These are phyloP conservation scores for Forsythia viridissima DNA, from an alignment of 257 asterid species.

Conservation along the genomic window DNA sequence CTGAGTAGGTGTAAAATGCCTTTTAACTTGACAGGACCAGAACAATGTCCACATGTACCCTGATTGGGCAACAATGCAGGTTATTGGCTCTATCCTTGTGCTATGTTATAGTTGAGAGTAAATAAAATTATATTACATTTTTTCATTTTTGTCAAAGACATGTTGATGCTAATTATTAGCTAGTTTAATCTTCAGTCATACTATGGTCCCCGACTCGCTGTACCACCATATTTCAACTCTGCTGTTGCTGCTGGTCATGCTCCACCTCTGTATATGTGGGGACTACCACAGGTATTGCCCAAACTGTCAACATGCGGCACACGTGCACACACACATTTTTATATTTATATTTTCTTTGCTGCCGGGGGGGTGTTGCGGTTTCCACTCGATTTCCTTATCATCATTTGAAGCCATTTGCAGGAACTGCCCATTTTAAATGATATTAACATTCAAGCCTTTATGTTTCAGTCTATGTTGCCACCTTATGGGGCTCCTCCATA, in stretches of 20 bases:
- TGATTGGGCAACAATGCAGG: slow-evolving; percentile 99
- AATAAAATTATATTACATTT: background rate
- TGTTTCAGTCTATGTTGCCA: slow-evolving; percentile 77
- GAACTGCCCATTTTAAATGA: background rate
- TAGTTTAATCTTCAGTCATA: slow-evolving; percentile 57
- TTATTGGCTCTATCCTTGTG: slow-evolving; percentile 16
- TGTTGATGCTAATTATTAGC: slow-evolving; percentile 1
- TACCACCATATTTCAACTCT: slow-evolving; percentile 83
- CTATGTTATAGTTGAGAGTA: background rate
- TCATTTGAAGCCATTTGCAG: background rate
- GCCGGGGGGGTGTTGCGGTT: background rate
- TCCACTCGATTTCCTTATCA: background rate
- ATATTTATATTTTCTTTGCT: background rate
- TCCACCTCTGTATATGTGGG: slow-evolving; percentile 93
- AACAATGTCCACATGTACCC: slow-evolving; percentile 70
- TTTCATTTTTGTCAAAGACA: background rate
- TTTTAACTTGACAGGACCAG: slow-evolving; percentile 71
- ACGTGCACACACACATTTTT: background rate
- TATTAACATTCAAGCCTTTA: slow-evolving; percentile 9
- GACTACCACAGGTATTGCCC: slow-evolving; percentile 72
- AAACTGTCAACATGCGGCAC: background rate
- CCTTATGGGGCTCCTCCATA: slow-evolving; percentile 90
- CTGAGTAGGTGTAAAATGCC: slow-evolving; percentile 25
- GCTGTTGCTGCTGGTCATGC: slow-evolving; percentile 80
- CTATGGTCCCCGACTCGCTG: slow-evolving; percentile 92